phyloP scores from a whole-genome alignment of 306 rosid genomes.

The Clitoria ternatea region DNA sequence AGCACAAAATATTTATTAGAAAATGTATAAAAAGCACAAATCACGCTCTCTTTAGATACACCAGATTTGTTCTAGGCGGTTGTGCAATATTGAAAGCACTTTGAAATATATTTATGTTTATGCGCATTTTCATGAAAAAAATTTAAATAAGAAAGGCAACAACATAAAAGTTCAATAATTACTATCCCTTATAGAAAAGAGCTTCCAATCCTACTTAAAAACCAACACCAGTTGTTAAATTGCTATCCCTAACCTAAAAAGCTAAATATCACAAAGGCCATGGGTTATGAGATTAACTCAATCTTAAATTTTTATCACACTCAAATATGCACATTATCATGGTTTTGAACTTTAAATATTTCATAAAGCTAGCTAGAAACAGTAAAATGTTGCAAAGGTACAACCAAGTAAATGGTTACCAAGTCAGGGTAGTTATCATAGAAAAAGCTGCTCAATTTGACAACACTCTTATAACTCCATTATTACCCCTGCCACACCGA shows the following conservation, averaged over 20 bases:
- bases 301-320: not conserved
- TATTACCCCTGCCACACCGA: not conserved
- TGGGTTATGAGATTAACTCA: not conserved
- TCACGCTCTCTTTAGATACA: not conserved
- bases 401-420: not conserved
- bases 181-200: not conserved
- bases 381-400: not conserved
- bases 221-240: not conserved
- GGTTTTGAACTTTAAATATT: not conserved
- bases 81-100: not conserved
- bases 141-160: not conserved
- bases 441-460: slow-evolving; percentile 1
- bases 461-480: not conserved
- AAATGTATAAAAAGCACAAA: not conserved
- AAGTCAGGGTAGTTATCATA: not conserved
- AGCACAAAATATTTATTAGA: not conserved
- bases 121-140: not conserved
- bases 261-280: not conserved
- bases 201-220: not conserved
- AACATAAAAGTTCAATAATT: not conserved
- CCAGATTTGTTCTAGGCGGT: not conserved
- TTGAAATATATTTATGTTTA: slow-evolving; percentile 2
- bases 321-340: not conserved
- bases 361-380: not conserved
- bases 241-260: not conserved